These are phyloP conservation scores for Suhomyces atakaporum DNA, from an alignment of 1,139 yeast genomes.

Conservation along the genomic window DNA sequence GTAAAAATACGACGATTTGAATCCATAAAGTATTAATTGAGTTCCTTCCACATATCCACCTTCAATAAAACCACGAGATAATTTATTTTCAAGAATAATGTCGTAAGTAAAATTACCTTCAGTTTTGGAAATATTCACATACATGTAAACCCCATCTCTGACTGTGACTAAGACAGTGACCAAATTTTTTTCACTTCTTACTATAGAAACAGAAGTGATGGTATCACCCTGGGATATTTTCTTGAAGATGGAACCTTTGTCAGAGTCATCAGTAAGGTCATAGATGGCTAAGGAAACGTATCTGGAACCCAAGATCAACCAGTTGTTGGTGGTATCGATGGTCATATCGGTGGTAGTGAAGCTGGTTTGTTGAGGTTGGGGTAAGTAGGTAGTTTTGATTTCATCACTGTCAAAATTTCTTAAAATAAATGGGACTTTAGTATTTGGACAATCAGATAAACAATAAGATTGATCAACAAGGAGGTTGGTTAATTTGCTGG, in stretches of 20 bases:
- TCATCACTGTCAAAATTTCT: conserved; percentile 31
- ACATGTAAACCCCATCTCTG: conserved; percentile 64
- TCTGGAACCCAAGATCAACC: conserved; percentile 69
- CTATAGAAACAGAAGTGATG: conserved; percentile 54
- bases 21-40: conserved; percentile 72
- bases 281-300: conserved; percentile 66
- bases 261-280: conserved; percentile 24
- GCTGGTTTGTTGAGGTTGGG: conserved; percentile 45
- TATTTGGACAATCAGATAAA: conserved; percentile 69
- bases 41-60: conserved; percentile 54
- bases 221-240: conserved; percentile 74
- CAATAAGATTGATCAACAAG: conserved; percentile 38
- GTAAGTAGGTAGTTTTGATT: conserved; percentile 20
- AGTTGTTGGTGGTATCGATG: conserved; percentile 37
- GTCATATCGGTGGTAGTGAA: conserved; percentile 63
- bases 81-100: conserved; percentile 59
- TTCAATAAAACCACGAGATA: conserved; percentile 77
- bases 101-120: conserved; percentile 21
- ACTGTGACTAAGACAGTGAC: conserved; percentile 48
- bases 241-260: conserved; percentile 41
- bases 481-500: conserved; percentile 57
- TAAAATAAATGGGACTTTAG: conserved; percentile 57
- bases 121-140: conserved; percentile 23
- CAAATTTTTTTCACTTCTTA: conserved; percentile 25
- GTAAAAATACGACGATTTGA: conserved; percentile 75